Base-by-base conservation (phyloP, 257 asterid species). In the Nicotiana benthamiana region DNA sequence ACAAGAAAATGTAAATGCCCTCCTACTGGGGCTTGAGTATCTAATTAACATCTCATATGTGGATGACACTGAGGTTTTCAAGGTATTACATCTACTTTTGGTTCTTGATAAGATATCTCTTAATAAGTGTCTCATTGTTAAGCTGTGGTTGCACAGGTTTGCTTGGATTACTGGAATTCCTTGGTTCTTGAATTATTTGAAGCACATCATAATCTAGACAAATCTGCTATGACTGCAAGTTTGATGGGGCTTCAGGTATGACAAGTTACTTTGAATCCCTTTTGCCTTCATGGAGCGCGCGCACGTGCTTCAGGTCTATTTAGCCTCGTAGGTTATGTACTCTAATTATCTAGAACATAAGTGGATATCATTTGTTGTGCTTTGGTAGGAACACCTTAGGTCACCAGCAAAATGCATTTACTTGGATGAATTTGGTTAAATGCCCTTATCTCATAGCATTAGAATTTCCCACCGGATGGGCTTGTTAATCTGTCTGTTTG, bases 141-240 rank as follows among this genome's bases (percentile, higher is more conserved):
- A 56, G 63, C 20, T 79, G 34, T 85, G 79, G 15, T 24, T 74
- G 85, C 82, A 24, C 87, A 96, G 99, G 99, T 96, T 75, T 96
- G 99, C 85, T 90, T 96, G 89, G 99, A 96, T 84, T 96, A 92
- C 84, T 96, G 99, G 99, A 96, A 96, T 87, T 87, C 94, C 77
- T 80, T 94, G 74, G 97, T 96, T 79, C 84, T 84, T 85, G 99
- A 92, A 87, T 90, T 96, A 82, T 96, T 90, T 91, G 98, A 94
- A 89, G 94, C 97, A 68, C 93, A 89, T 87, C 97, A 89, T 86
- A 91, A 89, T 83, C 65, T 88, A 72, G 97, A 91, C 56, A 89
- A 80, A 83, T 89, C 97, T 75, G 92, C 95, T 27, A 90, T 85
- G 78, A 80, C 86, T 82, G 93, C 90, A 54, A 90, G 65, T 87